phyloP scores from a whole-genome alignment of 371 early-diverging fungal species.

The Apophysomyces elegans region DNA sequence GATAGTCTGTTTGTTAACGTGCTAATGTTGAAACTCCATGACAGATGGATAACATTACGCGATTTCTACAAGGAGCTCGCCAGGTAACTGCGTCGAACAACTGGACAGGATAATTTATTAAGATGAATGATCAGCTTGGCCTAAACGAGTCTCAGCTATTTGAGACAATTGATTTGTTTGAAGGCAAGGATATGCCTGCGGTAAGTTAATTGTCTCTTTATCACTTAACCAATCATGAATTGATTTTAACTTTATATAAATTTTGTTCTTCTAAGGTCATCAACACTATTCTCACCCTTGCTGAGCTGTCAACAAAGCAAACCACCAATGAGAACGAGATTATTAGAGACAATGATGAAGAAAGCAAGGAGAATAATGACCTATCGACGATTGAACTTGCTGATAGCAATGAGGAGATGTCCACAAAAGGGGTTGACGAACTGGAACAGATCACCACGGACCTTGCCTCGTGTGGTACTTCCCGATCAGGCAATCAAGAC shows the following conservation, averaged over 20 bases:
- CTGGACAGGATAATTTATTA: not conserved
- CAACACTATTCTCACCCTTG: slow-evolving; percentile 39
- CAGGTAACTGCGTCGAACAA: slow-evolving; percentile 34
- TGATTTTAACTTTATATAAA: not conserved
- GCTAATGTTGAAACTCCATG: not conserved
- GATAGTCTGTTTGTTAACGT: not conserved
- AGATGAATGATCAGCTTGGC: slow-evolving; percentile 58
- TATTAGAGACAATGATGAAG: slow-evolving; percentile 10
- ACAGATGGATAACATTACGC: slow-evolving; percentile 85
- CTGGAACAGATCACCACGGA: slow-evolving; percentile 7
- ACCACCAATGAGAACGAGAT: slow-evolving; percentile 10
- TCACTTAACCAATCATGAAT: not conserved
- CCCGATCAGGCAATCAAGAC: slow-evolving; percentile 9
- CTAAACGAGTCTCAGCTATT: slow-evolving; percentile 86
- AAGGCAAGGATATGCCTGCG: slow-evolving; percentile 86
- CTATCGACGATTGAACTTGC: not conserved
- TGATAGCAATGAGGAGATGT: not conserved
- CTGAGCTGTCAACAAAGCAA: slow-evolving; percentile 32
- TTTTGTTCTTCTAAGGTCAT: slow-evolving; percentile 30
- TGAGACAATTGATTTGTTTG: slow-evolving; percentile 91
- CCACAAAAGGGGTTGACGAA: slow-evolving; percentile 5
- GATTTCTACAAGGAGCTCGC: slow-evolving; percentile 66
- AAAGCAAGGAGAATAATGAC: slow-evolving; percentile 18
- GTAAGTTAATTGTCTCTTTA: slow-evolving; percentile 37
- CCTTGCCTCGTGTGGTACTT: slow-evolving; percentile 12